phyloP scores from a whole-genome alignment of 2,329 filamentous ascomycete genomes.

The Trichophaea hybrida region DNA sequence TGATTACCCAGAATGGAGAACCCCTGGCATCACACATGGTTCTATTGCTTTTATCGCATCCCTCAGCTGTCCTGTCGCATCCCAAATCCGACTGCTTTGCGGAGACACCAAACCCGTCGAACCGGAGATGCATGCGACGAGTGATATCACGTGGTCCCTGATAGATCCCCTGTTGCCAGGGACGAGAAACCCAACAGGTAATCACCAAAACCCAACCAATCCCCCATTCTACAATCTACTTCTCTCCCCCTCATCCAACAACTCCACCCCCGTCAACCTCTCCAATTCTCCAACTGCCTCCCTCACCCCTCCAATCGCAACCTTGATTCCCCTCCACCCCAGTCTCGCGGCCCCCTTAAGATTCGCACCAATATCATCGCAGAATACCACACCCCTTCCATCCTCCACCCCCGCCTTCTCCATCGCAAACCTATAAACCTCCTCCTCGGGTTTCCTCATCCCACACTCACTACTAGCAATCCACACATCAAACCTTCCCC shows the following conservation, averaged over 20 bases:
- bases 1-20: too few species aligned
- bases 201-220: neutral
- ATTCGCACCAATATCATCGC: constrained; percentile 93
- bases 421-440: constrained; percentile 65
- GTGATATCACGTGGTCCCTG: too few species aligned
- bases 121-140: too few species aligned
- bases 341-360: constrained; percentile 60
- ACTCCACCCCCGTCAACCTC: constrained; percentile 33
- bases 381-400: constrained; percentile 51
- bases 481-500: constrained; percentile 67
- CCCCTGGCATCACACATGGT: too few species aligned
- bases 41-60: too few species aligned
- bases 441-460: constrained; percentile 70
- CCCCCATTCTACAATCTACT: constrained; percentile 3
- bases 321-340: constrained; percentile 75
- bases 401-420: constrained; percentile 43
- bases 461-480: constrained; percentile 76
- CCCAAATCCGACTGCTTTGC: too few species aligned
- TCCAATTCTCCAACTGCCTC: constrained; percentile 76
- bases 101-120: too few species aligned
- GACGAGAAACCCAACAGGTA: too few species aligned
- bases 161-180: too few species aligned
- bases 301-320: constrained; percentile 59
- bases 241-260: constrained; percentile 17
- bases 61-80: too few species aligned